Evolutionary conservation across 139 green algal genomes (phyloP), one percentile per base, ranked within the genome.

Genomic region (Pycnococcus provasolii): DNA sequence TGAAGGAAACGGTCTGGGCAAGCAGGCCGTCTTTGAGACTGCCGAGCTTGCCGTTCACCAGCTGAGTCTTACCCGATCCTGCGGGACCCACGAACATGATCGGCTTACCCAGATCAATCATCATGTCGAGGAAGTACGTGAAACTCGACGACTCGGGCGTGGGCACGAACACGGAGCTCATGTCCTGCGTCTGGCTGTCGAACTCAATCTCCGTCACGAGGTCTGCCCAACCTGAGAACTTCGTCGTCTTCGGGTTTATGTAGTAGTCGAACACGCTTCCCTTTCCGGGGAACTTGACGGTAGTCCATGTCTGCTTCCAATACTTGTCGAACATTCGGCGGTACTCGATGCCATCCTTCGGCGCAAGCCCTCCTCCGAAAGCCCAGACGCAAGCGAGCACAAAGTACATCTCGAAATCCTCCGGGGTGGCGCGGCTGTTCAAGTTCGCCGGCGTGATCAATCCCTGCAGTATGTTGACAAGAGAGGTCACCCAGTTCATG

Each of bases 271-370:
- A 95, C 41, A 93, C 78, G 3, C 81, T 89, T 74, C 88, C 88
- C 74, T 90, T 90, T 51, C 81, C 79, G 26, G 86, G 88, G 66
- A 93, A 84, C 74, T 89, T 89, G 41, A 93, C 84, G 41, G 77
- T 80, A 2, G 82, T 90, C 81, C 80, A 95, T 0, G 77, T 88
- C 15, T 73, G 47, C 83, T 93, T 93, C 78, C 84, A 95, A 87
- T 87, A 95, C 78, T 92, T 92, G 83, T 95, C 87, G 74, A 93
- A 95, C 76, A 89, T 89, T 64, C 74, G 68, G 46, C 88, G 72
- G 80, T 95, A 93, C 65, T 90, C 84, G 76, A 95, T 86, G 74
- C 88, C 88, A 66, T 95, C 88, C 74, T 92, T 91, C 68, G 89
- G 81, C 62, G 85, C 86, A 64, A 94, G 79, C 4, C 69, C 84